These are phyloP conservation scores for Ambrosiella cleistominuta DNA, from an alignment of 2,329 filamentous ascomycete genomes.

Conservation along the genomic window DNA sequence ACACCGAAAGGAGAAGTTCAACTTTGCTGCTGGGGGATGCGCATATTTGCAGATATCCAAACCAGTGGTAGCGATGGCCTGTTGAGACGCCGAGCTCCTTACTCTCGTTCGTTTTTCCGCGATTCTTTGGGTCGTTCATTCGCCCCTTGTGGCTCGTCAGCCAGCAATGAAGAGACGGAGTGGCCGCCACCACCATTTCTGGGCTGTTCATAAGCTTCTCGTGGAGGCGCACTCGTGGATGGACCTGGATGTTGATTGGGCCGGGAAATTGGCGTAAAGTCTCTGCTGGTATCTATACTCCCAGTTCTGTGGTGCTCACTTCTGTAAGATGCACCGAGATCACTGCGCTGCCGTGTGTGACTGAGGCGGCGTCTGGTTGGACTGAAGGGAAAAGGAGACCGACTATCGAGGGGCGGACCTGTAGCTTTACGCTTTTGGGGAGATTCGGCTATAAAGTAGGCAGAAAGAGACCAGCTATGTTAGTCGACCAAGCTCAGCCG, in stretches of 20 bases:
- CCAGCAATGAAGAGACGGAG: conserved; percentile 28
- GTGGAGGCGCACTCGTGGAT: background rate
- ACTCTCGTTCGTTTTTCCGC: background rate
- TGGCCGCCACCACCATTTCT: conserved; percentile 17
- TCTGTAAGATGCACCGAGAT: conserved; percentile 21
- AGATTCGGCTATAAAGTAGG: conserved; percentile 38
- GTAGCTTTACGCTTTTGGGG: conserved; percentile 73
- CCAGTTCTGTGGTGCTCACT: background rate
- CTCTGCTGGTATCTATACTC: background rate
- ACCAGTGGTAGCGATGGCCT: background rate
- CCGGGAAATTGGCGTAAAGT: conserved; percentile 4
- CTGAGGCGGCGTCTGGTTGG: conserved; percentile 30
- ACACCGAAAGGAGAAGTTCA: background rate
- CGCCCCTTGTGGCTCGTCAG: conserved; percentile 20
- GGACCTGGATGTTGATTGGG: background rate
- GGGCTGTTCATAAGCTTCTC: conserved; percentile 1
- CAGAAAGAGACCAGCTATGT: background rate
- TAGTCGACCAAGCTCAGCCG: background rate
- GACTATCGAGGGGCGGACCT: conserved; percentile 30
- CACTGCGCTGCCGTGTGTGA: conserved; percentile 48
- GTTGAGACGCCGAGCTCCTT: background rate
- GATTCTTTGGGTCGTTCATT: background rate
- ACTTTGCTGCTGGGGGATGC: background rate
- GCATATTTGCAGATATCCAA: background rate
- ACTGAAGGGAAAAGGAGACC: conserved; percentile 9